These are phyloP conservation scores for Dianthus caryophyllus DNA, from an alignment of 148 eudicot species.

Conservation along the genomic window DNA sequence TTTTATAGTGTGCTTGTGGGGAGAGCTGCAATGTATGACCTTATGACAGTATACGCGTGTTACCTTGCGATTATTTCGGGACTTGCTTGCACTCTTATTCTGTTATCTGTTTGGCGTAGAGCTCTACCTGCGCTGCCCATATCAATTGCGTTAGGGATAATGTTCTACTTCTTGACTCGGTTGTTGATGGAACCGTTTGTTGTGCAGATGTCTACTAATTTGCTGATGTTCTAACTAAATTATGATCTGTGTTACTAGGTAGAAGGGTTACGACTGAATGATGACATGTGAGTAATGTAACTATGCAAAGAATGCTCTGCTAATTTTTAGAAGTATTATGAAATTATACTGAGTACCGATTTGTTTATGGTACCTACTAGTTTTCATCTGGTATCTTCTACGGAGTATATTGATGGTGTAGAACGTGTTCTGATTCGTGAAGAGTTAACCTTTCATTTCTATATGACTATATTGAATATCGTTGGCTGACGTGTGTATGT, in stretches of 20 bases:
- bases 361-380: too few species aligned
- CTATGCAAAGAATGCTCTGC: conserved; percentile 9
- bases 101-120: conserved; percentile 74
- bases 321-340: not conserved
- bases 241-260: not conserved
- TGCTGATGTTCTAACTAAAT: conserved; percentile 71
- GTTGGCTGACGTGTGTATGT: not conserved
- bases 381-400: too few species aligned
- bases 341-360: not conserved
- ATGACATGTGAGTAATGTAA: not conserved
- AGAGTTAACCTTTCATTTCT: too few species aligned
- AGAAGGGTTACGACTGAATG: not conserved
- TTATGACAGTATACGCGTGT: conserved; percentile 98
- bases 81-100: conserved; percentile 79
- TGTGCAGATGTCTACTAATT: conserved; percentile 72
- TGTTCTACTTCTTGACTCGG: conserved; percentile 90
- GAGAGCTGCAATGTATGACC: conserved; percentile 98
- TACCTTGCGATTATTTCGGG: conserved; percentile 96
- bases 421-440: not conserved
- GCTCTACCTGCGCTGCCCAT: conserved; percentile 96
- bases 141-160: conserved; percentile 71
- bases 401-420: not conserved
- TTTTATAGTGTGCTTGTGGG: conserved; percentile 97
- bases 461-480: not conserved
- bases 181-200: conserved; percentile 93